These are phyloP conservation scores for Auricularia heimuer DNA, from an alignment of 768 basidiomycete genomes.

Conservation along the genomic window DNA sequence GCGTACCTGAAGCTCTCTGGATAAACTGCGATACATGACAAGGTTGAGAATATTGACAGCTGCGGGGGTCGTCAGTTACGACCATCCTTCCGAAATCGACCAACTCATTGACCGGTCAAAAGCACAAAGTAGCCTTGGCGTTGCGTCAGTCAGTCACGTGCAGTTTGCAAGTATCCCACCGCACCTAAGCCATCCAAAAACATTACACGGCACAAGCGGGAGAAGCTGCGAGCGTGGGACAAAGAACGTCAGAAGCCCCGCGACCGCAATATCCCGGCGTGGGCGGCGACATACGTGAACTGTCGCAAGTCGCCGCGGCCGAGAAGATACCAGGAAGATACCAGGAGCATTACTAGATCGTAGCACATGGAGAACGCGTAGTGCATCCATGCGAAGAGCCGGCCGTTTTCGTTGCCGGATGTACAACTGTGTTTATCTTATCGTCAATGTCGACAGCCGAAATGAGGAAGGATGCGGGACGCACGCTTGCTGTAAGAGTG, in stretches of 20 bases:
- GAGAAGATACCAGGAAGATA: slow-evolving; percentile 45
- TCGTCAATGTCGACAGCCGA: no score
- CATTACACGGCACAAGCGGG: neutral
- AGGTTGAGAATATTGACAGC: slow-evolving; percentile 45
- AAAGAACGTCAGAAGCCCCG: slow-evolving; percentile 11
- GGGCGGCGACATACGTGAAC: slow-evolving; percentile 3
- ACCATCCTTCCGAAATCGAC: slow-evolving; percentile 59
- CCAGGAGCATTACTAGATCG: slow-evolving; percentile 39
- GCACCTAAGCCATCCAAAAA: no score
- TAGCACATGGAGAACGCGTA: slow-evolving; percentile 50
- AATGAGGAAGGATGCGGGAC: no score
- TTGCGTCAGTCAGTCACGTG: neutral
- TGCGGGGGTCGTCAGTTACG: slow-evolving; percentile 50
- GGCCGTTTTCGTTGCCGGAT: slow-evolving; percentile 26
- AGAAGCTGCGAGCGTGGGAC: neutral
- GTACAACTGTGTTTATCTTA: slow-evolving; percentile 33
- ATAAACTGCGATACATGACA: slow-evolving; percentile 25
- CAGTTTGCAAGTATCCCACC: neutral
- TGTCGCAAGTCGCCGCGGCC: slow-evolving; percentile 29
- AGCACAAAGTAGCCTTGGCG: neutral
- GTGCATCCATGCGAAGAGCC: slow-evolving; percentile 43
- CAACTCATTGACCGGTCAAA: slow-evolving; percentile 14
- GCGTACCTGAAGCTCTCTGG: neutral
- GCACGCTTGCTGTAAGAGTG: no score
- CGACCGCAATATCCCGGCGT: neutral